A percentile compares a stretch with the other conserved stretches of the same genome.
Evolutionary conservation across 768 basidiomycete species (phyloP).

Genomic region (Neoboletus brunneissimus): DNA sequence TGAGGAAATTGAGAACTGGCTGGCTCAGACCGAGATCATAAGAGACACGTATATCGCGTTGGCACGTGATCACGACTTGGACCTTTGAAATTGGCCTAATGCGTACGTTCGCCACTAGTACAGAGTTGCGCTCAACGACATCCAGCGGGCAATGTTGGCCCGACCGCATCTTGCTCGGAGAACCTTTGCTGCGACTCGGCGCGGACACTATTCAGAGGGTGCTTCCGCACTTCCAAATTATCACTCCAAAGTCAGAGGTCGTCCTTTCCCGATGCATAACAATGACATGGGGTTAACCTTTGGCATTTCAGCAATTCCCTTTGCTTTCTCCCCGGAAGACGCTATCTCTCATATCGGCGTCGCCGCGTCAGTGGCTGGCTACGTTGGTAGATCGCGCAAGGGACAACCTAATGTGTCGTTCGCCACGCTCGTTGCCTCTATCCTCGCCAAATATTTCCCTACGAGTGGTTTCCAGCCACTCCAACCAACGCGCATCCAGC

Average conservation of each 20-base stretch:
- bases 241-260: conserved; percentile 41
- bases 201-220: conserved; percentile 22
- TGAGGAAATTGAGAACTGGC: background rate
- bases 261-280: conserved; percentile 2
- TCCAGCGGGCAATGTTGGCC: conserved; percentile 15
- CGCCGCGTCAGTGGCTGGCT: conserved; percentile 31
- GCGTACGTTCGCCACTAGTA: background rate
- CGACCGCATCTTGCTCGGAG: conserved; percentile 9
- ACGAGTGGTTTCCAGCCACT: conserved; percentile 38
- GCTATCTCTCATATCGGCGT: conserved; percentile 42
- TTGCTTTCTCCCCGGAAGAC: conserved; percentile 44
- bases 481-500: conserved; percentile 45
- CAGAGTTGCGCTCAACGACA: background rate
- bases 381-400: conserved; percentile 16
- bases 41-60: conserved; percentile 30
- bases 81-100: too few species aligned
- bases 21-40: background rate
- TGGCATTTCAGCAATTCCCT: conserved; percentile 46
- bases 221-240: conserved; percentile 19
- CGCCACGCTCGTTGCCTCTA: conserved; percentile 26
- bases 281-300: conserved; percentile 7
- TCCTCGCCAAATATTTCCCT: conserved; percentile 39
- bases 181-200: background rate
- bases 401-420: conserved; percentile 17
- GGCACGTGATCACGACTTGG: conserved; percentile 24